These are phyloP conservation scores for Acorus gramineus DNA, from an alignment of 106 monocot genomes.

Conservation along the genomic window DNA sequence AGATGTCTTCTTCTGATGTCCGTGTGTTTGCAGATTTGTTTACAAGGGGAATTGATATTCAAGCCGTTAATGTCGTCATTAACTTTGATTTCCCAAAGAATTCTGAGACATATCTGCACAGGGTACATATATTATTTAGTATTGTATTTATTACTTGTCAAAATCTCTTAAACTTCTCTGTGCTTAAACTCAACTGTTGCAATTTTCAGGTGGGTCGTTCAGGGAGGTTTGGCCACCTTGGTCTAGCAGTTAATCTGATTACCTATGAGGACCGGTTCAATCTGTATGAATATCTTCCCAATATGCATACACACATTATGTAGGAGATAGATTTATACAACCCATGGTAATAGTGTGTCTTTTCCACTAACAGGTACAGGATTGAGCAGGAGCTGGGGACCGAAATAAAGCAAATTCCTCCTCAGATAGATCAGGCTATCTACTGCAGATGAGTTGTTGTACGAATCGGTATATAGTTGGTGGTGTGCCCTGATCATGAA, in stretches of 20 bases:
- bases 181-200: neutral
- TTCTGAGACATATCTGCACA: slow-evolving; percentile 89
- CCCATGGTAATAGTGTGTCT: neutral
- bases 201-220: slow-evolving; percentile 81
- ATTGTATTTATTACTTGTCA: no score
- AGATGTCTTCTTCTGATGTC: neutral
- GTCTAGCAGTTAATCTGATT: slow-evolving; percentile 89
- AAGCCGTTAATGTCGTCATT: slow-evolving; percentile 97
- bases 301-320: no score
- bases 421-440: slow-evolving; percentile 78
- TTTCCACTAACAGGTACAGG: slow-evolving; percentile 52
- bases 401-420: slow-evolving; percentile 93
- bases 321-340: no score
- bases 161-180: slow-evolving; percentile 5
- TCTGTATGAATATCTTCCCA: slow-evolving; percentile 34
- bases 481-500: no score
- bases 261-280: slow-evolving; percentile 94
- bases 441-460: slow-evolving; percentile 63
- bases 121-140: slow-evolving; percentile 32
- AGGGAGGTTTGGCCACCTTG: slow-evolving; percentile 93
- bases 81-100: slow-evolving; percentile 98
- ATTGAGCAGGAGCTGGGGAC: slow-evolving; percentile 98
- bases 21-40: slow-evolving; percentile 62
- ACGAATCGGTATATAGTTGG: no score
- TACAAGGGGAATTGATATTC: slow-evolving; percentile 95